A percentile compares a stretch with the other conserved stretches of the same genome.
phyloP scores from a whole-genome alignment of 371 early-diverging fungal species.

The Rhizopus stolonifer region DNA sequence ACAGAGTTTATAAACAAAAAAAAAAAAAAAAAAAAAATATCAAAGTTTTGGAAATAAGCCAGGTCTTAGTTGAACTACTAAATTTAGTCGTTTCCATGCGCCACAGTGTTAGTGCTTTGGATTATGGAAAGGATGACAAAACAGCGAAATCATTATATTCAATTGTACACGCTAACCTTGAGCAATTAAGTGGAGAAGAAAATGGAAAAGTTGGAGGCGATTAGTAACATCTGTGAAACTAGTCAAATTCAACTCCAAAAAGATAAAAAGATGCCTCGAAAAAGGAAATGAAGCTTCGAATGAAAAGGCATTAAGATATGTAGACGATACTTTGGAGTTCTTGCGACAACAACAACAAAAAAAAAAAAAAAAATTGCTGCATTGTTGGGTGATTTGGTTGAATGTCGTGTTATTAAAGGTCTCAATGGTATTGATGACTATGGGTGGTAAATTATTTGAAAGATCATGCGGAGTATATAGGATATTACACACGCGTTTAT shows the following conservation, averaged over 20 bases:
- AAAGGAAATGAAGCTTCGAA: conserved; percentile 14
- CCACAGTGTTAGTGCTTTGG: conserved; percentile 13
- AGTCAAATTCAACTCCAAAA: conserved; percentile 18
- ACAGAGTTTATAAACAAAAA: conserved; percentile 18
- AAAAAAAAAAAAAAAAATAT: too few species aligned
- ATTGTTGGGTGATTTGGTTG: conserved; percentile 19
- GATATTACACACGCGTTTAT: conserved; percentile 2
- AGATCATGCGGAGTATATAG: conserved; percentile 12
- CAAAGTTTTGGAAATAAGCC: too few species aligned
- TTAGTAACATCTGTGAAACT: conserved; percentile 14
- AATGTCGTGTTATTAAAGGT: conserved; percentile 17
- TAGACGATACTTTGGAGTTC: conserved; percentile 13
- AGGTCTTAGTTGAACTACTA: too few species aligned
- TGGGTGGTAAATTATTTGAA: conserved; percentile 12
- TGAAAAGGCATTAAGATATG: conserved; percentile 20
- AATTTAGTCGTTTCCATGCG: too few species aligned
- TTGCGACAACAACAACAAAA: conserved; percentile 17
- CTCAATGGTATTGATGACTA: conserved; percentile 21
- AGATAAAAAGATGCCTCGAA: conserved; percentile 19
- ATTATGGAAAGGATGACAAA: conserved; percentile 14
- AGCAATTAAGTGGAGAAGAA: conserved; percentile 17
- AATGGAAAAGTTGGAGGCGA: conserved; percentile 19
- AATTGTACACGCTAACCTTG: conserved; percentile 16
- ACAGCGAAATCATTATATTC: conserved; percentile 8
- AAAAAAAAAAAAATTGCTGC: conserved; percentile 21